Conservation (phyloP, 225 moss, liverwort and hornwort genomes). For the Pleurozium schreberi region DNA sequence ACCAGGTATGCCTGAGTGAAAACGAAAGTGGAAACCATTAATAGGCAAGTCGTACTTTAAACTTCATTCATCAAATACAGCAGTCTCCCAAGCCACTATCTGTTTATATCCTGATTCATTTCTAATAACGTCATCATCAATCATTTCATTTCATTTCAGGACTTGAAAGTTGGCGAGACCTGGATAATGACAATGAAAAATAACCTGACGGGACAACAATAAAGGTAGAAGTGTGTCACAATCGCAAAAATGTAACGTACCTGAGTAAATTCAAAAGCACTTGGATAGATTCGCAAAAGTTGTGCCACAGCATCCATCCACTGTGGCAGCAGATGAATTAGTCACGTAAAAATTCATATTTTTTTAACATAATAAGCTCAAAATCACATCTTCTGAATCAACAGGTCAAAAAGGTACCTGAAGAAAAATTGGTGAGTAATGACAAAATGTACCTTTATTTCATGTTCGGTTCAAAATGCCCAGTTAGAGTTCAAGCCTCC, state of each 20-base stretch:
- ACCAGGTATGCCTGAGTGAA: conserved; percentile 64
- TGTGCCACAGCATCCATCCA: conserved; percentile 94
- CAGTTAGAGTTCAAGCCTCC: too few species aligned
- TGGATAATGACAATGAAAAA: not conserved
- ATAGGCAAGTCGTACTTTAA: not conserved
- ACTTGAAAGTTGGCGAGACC: not conserved
- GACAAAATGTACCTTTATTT: too few species aligned
- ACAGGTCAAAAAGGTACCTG: conserved; percentile 41
- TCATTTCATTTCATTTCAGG: not conserved
- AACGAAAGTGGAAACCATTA: not conserved
- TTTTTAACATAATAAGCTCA: not conserved
- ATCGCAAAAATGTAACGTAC: conserved; percentile 19
- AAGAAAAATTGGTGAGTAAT: conserved; percentile 79
- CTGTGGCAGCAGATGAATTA: conserved; percentile 30
- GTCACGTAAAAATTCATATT: not conserved
- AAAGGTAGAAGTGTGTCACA: not conserved
- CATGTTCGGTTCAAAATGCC: too few species aligned
- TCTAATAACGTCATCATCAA: not conserved
- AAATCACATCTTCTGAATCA: not conserved
- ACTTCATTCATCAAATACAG: not conserved
- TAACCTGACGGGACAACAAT: not conserved
- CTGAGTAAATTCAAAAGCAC: conserved; percentile 85
- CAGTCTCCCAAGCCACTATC: not conserved
- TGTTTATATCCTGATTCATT: not conserved
- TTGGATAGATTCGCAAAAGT: conserved; percentile 79